Conservation (phyloP, 2,329 filamentous ascomycete species). For the Fusarium torreyae region DNA sequence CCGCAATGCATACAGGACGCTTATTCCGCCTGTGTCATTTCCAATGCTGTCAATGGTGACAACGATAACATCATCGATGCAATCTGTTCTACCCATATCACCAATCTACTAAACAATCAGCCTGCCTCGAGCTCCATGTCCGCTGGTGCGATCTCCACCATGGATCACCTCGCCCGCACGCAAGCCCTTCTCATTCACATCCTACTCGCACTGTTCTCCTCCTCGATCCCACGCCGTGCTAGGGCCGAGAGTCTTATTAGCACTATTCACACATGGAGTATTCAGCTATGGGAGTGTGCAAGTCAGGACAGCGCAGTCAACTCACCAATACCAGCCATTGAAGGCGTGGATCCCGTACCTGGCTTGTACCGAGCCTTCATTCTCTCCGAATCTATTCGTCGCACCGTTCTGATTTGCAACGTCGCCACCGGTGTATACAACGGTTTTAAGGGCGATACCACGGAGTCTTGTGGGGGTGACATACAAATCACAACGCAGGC, state of each 20-base stretch:
- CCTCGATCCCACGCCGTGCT: neutral
- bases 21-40: neutral
- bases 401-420: neutral
- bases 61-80: neutral
- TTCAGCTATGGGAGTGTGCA: neutral
- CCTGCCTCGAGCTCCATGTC: accelerated
- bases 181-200: neutral
- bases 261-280: neutral
- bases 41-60: accelerated
- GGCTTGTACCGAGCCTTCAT: neutral
- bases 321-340: neutral
- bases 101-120: accelerated
- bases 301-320: neutral
- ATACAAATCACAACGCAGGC: neutral
- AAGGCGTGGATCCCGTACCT: neutral
- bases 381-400: neutral
- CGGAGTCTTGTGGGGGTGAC: neutral
- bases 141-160: neutral
- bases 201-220: neutral
- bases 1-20: conserved; percentile 1
- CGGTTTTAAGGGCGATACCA: neutral
- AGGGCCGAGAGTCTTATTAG: neutral
- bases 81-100: neutral
- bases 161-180: neutral
- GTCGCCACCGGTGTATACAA: neutral